Conservation (phyloP, 176 grass and related monocot species). For the Oryza rufipogon region DNA sequence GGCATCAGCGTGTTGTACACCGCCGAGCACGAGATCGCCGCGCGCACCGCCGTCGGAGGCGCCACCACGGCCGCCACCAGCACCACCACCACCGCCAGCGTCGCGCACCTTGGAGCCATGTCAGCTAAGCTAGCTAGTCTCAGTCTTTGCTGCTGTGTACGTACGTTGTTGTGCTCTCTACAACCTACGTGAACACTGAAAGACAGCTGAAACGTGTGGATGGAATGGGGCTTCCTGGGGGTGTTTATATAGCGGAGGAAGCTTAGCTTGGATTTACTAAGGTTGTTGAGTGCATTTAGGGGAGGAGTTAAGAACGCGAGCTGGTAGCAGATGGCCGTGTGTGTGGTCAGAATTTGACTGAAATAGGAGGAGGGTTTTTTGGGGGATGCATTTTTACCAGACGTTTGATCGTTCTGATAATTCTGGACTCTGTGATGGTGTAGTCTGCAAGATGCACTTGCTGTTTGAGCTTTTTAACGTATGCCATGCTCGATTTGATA, state of each 20-base stretch:
- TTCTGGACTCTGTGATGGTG: neutral
- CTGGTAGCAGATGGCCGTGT: slow-evolving; percentile 34
- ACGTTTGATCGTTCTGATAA: neutral
- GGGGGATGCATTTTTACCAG: neutral
- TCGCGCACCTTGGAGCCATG: slow-evolving; percentile 31
- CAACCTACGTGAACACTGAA: neutral
- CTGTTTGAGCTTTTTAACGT: neutral
- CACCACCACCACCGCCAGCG: slow-evolving; percentile 36
- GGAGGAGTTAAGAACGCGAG: slow-evolving; percentile 32
- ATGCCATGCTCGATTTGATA: no score
- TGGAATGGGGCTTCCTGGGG: neutral
- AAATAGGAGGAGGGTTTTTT: neutral
- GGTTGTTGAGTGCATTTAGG: slow-evolving; percentile 49
- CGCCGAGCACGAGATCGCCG: slow-evolving; percentile 38
- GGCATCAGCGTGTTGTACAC: slow-evolving; percentile 68
- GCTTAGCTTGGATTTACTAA: neutral
- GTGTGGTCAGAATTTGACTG: neutral
- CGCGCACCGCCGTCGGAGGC: slow-evolving; percentile 28
- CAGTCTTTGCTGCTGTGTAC: neutral
- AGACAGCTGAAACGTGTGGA: neutral
- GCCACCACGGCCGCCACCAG: slow-evolving; percentile 21
- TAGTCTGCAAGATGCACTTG: neutral
- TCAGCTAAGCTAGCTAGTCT: neutral
- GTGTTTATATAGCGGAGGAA: slow-evolving; percentile 39
- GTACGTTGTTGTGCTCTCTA: neutral